These are phyloP conservation scores for Fusarium sublunatum DNA, from an alignment of 2,329 filamentous ascomycete genomes.

Conservation along the genomic window DNA sequence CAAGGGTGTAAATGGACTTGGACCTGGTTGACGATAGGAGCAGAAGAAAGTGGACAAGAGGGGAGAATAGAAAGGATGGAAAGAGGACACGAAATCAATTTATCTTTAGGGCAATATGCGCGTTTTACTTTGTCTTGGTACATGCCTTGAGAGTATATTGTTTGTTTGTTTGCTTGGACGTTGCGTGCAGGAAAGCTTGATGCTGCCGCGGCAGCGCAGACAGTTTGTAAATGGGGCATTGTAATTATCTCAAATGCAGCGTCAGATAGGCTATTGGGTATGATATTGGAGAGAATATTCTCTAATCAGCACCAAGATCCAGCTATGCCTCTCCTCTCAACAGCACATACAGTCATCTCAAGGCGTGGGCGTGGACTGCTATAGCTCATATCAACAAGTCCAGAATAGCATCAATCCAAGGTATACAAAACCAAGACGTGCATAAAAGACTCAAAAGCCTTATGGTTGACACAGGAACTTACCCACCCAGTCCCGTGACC, in stretches of 20 bases:
- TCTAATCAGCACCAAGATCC: too few species aligned
- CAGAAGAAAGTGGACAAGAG: neutral
- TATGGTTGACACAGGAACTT: too few species aligned
- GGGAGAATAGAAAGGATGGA: neutral
- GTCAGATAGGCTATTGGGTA: too few species aligned
- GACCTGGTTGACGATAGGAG: too few species aligned
- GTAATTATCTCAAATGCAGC: neutral
- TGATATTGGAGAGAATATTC: too few species aligned
- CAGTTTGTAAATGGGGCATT: neutral
- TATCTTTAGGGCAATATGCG: neutral
- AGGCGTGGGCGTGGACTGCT: too few species aligned
- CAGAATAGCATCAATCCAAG: too few species aligned
- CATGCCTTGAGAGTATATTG: neutral
- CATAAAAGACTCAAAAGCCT: too few species aligned
- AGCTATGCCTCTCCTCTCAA: too few species aligned
- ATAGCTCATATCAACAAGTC: too few species aligned
- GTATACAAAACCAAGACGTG: too few species aligned
- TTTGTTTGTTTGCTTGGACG: neutral
- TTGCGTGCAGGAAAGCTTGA: neutral
- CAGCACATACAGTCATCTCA: too few species aligned
- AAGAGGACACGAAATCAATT: neutral
- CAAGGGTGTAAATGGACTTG: neutral
- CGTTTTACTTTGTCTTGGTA: neutral
- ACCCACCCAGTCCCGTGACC: conserved; percentile 1
- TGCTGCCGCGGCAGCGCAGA: neutral